Evolutionary conservation across 2,329 filamentous ascomycete genomes (phyloP).

Genomic region (Venturia aucupariae): DNA sequence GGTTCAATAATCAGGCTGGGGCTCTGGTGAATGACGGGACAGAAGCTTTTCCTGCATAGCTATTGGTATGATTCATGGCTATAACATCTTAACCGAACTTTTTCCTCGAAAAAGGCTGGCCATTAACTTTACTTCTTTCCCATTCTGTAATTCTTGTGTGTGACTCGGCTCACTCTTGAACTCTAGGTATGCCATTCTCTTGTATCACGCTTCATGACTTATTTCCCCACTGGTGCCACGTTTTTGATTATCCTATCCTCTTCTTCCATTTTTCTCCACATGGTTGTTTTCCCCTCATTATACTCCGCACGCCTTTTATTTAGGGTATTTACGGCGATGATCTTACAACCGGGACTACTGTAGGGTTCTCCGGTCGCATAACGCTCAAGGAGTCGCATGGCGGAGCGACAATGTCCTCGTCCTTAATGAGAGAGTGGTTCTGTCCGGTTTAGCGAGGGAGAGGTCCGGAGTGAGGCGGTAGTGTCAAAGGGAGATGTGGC

Average conservation of each 20-base stretch:
- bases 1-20: too few relatives aligned
- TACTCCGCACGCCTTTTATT: background rate
- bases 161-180: background rate
- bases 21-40: too few relatives aligned
- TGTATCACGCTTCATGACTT: background rate
- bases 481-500: background rate
- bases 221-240: background rate
- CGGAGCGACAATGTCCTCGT: background rate
- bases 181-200: background rate
- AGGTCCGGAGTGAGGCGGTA: background rate
- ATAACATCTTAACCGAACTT: too few relatives aligned
- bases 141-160: background rate
- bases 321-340: background rate
- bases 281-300: background rate
- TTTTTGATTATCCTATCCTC: background rate
- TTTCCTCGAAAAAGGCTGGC: background rate
- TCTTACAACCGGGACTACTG: background rate
- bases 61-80: too few relatives aligned
- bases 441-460: background rate
- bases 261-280: background rate
- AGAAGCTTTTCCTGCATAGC: too few relatives aligned
- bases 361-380: background rate
- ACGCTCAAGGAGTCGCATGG: background rate
- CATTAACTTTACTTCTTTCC: background rate
- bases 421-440: background rate